A percentile compares a stretch with the other conserved stretches of the same genome.
Evolutionary conservation across 2,329 filamentous ascomycete species (phyloP).

Genomic region (Aspergillus quadricinctus): DNA sequence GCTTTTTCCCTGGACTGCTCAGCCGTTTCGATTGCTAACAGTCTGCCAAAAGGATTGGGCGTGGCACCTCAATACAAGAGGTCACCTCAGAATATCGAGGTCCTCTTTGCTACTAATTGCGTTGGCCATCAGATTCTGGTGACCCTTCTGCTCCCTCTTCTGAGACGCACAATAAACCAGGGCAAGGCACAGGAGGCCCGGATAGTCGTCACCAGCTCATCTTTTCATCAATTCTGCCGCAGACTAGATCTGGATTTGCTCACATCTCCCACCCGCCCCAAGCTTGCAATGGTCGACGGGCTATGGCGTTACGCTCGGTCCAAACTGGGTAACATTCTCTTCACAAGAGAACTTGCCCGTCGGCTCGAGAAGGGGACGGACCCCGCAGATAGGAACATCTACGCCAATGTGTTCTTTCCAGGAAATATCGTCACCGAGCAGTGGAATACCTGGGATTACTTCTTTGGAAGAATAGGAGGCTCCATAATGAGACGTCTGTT

Average conservation of each 20-base stretch:
- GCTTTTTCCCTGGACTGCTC: background rate
- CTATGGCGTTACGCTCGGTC: conserved; percentile 30
- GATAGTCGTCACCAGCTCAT: conserved; percentile 42
- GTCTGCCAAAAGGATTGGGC: conserved; percentile 13
- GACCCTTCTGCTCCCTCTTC: conserved; percentile 41
- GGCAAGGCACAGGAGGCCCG: conserved; percentile 35
- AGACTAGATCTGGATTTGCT: conserved; percentile 22
- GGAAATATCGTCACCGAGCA: conserved; percentile 32
- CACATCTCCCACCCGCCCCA: conserved; percentile 17
- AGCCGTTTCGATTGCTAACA: background rate
- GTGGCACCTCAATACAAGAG: conserved; percentile 17
- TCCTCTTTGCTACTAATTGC: conserved; percentile 48
- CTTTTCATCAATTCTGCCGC: conserved; percentile 24
- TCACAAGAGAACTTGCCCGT: conserved; percentile 25
- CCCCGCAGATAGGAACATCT: conserved; percentile 19
- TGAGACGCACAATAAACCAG: conserved; percentile 14
- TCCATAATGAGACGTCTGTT: conserved; percentile 19
- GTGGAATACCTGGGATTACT: conserved; percentile 25
- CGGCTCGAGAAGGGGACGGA: conserved; percentile 18
- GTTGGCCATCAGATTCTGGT: conserved; percentile 50
- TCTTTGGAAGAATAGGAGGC: conserved; percentile 21
- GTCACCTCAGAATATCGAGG: conserved; percentile 42
- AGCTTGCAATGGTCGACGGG: conserved; percentile 19
- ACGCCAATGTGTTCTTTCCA: conserved; percentile 29
- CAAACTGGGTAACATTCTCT: conserved; percentile 32